phyloP scores from a whole-genome alignment of 371 early-diverging fungal species.

The Mucor lusitanicus region DNA sequence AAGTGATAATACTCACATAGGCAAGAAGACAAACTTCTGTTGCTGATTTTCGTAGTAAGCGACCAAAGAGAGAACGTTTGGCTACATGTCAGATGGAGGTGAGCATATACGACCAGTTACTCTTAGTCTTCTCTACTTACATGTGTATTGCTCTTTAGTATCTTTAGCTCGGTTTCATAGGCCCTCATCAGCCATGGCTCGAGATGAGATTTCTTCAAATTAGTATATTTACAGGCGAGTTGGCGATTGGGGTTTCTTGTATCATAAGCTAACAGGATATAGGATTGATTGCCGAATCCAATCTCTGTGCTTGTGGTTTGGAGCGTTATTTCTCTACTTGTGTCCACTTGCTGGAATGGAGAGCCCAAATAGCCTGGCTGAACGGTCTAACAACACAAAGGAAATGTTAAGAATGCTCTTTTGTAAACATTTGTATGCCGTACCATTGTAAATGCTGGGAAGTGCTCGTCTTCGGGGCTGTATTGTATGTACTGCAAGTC shows the following conservation, averaged over 20 bases:
- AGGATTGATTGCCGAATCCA: conserved; percentile 7
- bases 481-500: neutral
- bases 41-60: neutral
- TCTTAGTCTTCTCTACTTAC: neutral
- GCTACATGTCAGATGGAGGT: neutral
- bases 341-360: neutral
- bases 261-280: conserved; percentile 5
- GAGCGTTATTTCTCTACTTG: neutral
- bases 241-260: neutral
- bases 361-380: neutral
- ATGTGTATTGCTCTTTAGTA: conserved; percentile 15
- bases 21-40: neutral
- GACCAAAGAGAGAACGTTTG: conserved; percentile 9
- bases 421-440: neutral
- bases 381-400: neutral
- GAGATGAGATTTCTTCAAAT: neutral
- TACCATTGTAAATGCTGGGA: neutral
- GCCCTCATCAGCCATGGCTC: neutral
- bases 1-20: conserved; percentile 5
- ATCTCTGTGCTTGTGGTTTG: neutral
- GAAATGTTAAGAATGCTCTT: neutral
- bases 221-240: conserved; percentile 1
- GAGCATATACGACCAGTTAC: neutral
- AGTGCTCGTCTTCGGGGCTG: too few relatives aligned
- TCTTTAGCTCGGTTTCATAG: neutral